Evolutionary conservation across 2,329 filamentous ascomycete genomes (phyloP).

Genomic region (Fusarium decemcellulare): DNA sequence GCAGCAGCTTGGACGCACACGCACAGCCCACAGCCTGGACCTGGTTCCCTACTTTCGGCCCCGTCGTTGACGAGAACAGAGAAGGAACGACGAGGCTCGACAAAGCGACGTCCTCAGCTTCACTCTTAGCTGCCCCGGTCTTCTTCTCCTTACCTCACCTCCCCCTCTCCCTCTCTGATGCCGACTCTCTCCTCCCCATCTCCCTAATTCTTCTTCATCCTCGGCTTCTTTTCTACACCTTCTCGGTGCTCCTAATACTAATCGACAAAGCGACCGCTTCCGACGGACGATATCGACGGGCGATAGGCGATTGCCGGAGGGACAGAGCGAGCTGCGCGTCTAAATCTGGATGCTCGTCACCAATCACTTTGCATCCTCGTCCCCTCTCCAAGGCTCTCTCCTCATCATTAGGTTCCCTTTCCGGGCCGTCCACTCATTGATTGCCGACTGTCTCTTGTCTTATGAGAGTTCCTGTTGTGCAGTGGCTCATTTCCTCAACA

Average conservation of each 20-base stretch:
- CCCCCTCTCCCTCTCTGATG: too few species aligned
- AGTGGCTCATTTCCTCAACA: slow-evolving; percentile 16
- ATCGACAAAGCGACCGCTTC: slow-evolving; percentile 24
- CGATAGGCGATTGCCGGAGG: slow-evolving; percentile 35
- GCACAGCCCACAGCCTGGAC: slow-evolving; percentile 40
- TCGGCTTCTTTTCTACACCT: slow-evolving; percentile 10
- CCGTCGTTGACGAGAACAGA: slow-evolving; percentile 9
- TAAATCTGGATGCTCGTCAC: slow-evolving; percentile 34
- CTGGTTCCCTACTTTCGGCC: slow-evolving; percentile 26
- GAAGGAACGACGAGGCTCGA: slow-evolving; percentile 10
- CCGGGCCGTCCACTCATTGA: slow-evolving; percentile 37
- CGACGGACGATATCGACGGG: slow-evolving; percentile 24
- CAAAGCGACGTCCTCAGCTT: slow-evolving; percentile 34
- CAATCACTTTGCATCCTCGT: slow-evolving; percentile 39
- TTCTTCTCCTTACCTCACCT: slow-evolving; percentile 23
- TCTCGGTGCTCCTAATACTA: slow-evolving; percentile 36
- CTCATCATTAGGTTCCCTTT: slow-evolving; percentile 30
- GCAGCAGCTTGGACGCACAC: slow-evolving; percentile 10
- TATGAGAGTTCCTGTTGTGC: slow-evolving; percentile 7
- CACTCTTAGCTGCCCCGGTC: slow-evolving; percentile 24
- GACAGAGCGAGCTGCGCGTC: slow-evolving; percentile 35
- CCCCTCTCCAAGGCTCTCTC: slow-evolving; percentile 34
- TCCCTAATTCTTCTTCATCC: slow-evolving; percentile 10
- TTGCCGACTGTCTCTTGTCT: slow-evolving; percentile 18
- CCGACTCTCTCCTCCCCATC: slow-evolving; percentile 21